Evolutionary conservation across 345 rosid genomes (phyloP).

Genomic region (Camelina laxa): DNA sequence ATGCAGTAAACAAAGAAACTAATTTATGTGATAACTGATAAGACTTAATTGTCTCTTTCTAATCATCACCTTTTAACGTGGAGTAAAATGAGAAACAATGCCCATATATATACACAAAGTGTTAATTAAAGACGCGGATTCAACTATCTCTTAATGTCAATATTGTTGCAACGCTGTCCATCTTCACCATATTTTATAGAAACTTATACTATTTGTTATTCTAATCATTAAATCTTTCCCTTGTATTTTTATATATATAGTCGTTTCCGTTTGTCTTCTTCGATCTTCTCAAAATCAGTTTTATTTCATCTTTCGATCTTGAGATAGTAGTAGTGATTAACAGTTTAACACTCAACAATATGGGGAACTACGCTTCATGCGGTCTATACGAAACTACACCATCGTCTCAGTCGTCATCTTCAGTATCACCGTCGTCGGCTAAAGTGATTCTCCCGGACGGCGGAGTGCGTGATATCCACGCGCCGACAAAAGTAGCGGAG

Average conservation of each 20-base stretch:
- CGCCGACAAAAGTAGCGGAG: slow-evolving; percentile 76
- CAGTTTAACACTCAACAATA: slow-evolving; percentile 14
- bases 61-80: slow-evolving; percentile 26
- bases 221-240: neutral
- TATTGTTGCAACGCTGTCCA: slow-evolving; percentile 22
- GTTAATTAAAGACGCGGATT: slow-evolving; percentile 30
- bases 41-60: neutral
- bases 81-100: slow-evolving; percentile 10
- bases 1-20: neutral
- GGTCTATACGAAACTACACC: slow-evolving; percentile 44
- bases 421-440: slow-evolving; percentile 33
- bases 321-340: neutral
- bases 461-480: slow-evolving; percentile 54
- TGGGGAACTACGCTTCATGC: slow-evolving; percentile 89
- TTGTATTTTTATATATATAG: neutral
- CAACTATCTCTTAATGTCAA: slow-evolving; percentile 32
- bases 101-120: neutral
- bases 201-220: neutral
- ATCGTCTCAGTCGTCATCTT: slow-evolving; percentile 38
- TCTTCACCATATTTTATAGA: slow-evolving; percentile 27
- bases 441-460: slow-evolving; percentile 72
- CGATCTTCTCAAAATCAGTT: slow-evolving; percentile 1
- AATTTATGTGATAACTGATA: neutral
- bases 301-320: neutral
- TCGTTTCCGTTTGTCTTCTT: slow-evolving; percentile 24